Evolutionary conservation across 305 asterid genomes (phyloP).

Genomic region (Ilex paraguariensis): DNA sequence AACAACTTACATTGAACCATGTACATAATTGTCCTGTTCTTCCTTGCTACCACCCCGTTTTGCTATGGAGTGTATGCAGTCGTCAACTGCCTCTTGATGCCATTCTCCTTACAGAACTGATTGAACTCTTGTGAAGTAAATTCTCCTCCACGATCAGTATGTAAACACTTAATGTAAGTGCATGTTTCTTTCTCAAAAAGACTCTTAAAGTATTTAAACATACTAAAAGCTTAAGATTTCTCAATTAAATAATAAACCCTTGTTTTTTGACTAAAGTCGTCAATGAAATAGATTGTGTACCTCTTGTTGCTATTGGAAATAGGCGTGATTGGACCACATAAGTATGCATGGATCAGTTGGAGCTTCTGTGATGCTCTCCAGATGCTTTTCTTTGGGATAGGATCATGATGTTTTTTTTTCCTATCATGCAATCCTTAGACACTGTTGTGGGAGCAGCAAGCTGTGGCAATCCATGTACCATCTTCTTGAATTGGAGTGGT

Average conservation of each 20-base stretch:
- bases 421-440: no score
- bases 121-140: no score
- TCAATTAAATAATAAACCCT: not conserved
- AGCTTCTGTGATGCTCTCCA: not conserved
- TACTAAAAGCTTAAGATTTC: not conserved
- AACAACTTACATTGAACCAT: not conserved
- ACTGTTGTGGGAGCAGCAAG: not conserved
- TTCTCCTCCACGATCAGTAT: not conserved
- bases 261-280: not conserved
- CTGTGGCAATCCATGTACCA: not conserved
- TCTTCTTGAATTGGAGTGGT: not conserved
- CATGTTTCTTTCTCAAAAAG: not conserved
- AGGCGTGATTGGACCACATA: not conserved
- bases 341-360: not conserved
- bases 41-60: not conserved
- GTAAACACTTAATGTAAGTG: not conserved
- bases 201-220: not conserved
- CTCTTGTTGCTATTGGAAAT: not conserved
- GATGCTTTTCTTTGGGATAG: not conserved
- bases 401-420: not conserved
- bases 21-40: not conserved
- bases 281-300: not conserved
- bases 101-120: no score
- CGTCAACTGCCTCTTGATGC: no score
- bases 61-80: no score